phyloP scores from a whole-genome alignment of 179 eudicot genomes.

The Beta macrorhiza region DNA sequence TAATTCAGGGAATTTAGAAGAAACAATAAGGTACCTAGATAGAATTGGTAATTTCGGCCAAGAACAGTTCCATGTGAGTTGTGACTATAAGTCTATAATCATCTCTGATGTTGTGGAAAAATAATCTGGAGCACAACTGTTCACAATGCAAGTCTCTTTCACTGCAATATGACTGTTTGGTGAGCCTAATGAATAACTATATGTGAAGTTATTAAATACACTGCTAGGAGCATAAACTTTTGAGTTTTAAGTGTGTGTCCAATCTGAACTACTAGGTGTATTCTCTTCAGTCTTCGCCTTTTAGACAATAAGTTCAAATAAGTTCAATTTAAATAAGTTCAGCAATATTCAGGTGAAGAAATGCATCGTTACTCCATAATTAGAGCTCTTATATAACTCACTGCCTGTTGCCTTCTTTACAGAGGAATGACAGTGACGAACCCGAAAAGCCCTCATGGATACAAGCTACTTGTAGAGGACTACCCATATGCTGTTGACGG shows the following conservation, averaged over 20 bases:
- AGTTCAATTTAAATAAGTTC: too few relatives aligned
- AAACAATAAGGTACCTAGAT: neutral
- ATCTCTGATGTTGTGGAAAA: neutral
- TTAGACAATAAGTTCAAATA: too few relatives aligned
- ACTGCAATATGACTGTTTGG: neutral
- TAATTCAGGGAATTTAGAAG: neutral
- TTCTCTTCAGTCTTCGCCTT: too few relatives aligned
- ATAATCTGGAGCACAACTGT: neutral
- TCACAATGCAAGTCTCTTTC: neutral
- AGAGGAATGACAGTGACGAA: constrained; percentile 86
- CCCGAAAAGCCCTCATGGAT: constrained; percentile 46
- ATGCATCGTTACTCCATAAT: neutral
- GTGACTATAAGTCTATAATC: neutral
- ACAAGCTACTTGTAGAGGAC: constrained; percentile 64
- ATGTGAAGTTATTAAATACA: too few relatives aligned
- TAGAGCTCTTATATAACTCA: neutral
- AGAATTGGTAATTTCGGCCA: neutral
- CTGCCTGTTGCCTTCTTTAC: constrained; percentile 16
- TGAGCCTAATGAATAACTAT: too few relatives aligned
- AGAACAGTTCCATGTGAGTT: neutral
- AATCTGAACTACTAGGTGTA: neutral
- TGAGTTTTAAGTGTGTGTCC: neutral
- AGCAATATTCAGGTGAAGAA: too few relatives aligned
- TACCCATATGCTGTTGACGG: constrained; percentile 92
- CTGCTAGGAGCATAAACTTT: too few relatives aligned